Base-by-base conservation (phyloP, 306 rosid species). In the Corylus heterophylla region DNA sequence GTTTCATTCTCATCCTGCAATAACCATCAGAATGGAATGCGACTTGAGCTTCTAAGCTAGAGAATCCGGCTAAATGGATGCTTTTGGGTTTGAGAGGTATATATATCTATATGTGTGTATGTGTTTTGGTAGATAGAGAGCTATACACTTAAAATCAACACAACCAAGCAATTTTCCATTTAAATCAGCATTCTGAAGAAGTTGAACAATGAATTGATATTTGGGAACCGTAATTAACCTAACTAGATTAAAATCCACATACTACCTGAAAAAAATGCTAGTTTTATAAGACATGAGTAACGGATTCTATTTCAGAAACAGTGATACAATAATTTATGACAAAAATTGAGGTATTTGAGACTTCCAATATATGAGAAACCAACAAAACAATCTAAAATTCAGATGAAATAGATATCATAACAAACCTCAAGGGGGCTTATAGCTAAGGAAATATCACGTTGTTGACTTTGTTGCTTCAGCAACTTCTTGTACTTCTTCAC, bases 401-500 rank as follows among this genome's bases (percentile, higher is more conserved):
- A 42, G 56, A 54, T 2, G 47, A 62, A 71, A 25, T 13, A 45
- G 7, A 71, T 7, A 69, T 47, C 18, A 64, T 54, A 76, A 44
- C 89, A 73, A 79, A 94, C 97, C 97, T 92, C 81, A 0, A 63
- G 4, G 48, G 47, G 78, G 55, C 29, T 68, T 31, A 66, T 58
- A 73, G 72, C 29, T 51, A 75, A 54, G 31, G 84, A 69, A 12
- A 42, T 81, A 71, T 83, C 82, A 64, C 59, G 63, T 39, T 54
- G 87, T 72, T 80, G 88, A 80, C 77, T 86, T 54, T 83, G 84
- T 63, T 83, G 87, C 79, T 89, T 94, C 39, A 89, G 47, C 68
- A 86, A 83, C 86, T 88, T 92, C 90, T 82, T 89, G 70, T 76
- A 94, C 93, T 94, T 94, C 37, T 83, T 88, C 76, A 94, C 91